Evolutionary conservation across 805 yeast species (phyloP).

Genomic region (Teunomyces funiuensis): DNA sequence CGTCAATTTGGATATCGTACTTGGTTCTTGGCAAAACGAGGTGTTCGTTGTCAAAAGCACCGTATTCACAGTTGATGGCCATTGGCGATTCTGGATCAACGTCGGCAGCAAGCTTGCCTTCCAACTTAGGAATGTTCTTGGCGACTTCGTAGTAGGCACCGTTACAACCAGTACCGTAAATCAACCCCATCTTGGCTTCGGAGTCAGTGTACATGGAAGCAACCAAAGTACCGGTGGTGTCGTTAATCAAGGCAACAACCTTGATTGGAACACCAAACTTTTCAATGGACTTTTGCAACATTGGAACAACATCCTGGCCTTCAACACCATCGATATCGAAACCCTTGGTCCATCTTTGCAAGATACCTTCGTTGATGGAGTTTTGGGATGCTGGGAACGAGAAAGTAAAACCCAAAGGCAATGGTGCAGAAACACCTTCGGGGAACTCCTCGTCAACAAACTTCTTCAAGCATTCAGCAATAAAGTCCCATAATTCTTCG

Average conservation of each 20-base stretch:
- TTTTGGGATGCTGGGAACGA: conserved; percentile 85
- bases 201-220: conserved; percentile 93
- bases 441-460: conserved; percentile 71
- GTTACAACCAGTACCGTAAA: conserved; percentile 96
- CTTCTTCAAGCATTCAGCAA: conserved; percentile 74
- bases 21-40: conserved; percentile 81
- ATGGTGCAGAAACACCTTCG: conserved; percentile 54
- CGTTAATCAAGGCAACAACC: conserved; percentile 92
- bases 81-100: conserved; percentile 64
- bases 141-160: conserved; percentile 91
- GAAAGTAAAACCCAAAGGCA: conserved; percentile 87
- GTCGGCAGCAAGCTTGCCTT: conserved; percentile 66
- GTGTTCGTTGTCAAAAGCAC: conserved; percentile 94
- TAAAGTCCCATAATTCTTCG: conserved; percentile 80
- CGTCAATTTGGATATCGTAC: conserved; percentile 79
- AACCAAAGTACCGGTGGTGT: conserved; percentile 94
- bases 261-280: conserved; percentile 69
- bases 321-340: conserved; percentile 92
- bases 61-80: conserved; percentile 98
- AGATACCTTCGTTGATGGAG: conserved; percentile 79
- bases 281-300: conserved; percentile 76
- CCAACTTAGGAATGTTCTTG: conserved; percentile 74
- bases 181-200: conserved; percentile 88
- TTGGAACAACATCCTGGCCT: conserved; percentile 90
- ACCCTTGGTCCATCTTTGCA: conserved; percentile 98